Evolutionary conservation across 768 basidiomycete species (phyloP).

Genomic region (Suillus clintonianus): DNA sequence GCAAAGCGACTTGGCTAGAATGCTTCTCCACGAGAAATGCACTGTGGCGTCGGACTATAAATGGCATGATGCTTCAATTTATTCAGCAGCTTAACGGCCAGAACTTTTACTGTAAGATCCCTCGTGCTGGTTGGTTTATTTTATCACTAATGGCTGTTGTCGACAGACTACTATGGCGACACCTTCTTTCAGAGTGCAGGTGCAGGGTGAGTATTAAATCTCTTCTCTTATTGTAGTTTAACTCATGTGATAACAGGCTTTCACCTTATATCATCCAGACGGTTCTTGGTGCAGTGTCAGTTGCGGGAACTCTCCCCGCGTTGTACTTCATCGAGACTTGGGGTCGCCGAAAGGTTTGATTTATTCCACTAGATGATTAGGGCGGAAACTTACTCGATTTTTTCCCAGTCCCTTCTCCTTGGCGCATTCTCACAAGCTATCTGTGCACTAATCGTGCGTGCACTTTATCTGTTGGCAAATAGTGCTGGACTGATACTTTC

Average conservation of each 20-base stretch:
- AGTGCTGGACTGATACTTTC: not conserved
- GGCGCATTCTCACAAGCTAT: constrained; percentile 62
- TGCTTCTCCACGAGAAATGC: constrained; percentile 71
- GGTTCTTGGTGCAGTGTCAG: constrained; percentile 74
- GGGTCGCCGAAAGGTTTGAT: constrained; percentile 66
- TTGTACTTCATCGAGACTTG: constrained; percentile 67
- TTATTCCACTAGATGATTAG: not conserved
- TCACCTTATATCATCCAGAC: constrained; percentile 74
- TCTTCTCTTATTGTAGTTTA: not conserved
- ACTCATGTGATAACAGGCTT: constrained; percentile 37
- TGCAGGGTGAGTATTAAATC: constrained; percentile 46
- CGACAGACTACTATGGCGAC: constrained; percentile 75
- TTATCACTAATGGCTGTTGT: constrained; percentile 16
- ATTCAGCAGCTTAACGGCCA: constrained; percentile 82
- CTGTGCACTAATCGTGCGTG: constrained; percentile 60
- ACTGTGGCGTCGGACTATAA: constrained; percentile 72
- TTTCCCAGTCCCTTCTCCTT: constrained; percentile 57
- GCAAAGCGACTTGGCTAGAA: constrained; percentile 77
- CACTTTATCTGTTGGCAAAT: not conserved
- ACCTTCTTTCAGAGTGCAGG: constrained; percentile 80
- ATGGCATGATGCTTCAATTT: constrained; percentile 85
- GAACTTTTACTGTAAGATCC: constrained; percentile 70
- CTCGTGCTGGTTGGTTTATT: not conserved
- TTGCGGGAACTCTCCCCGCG: constrained; percentile 71
- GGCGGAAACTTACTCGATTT: not conserved